Percentiles rank a stretch among this genome's conserved stretches.
Conservation (phyloP, 2,329 filamentous ascomycete species). For the Apiospora sp. region DNA sequence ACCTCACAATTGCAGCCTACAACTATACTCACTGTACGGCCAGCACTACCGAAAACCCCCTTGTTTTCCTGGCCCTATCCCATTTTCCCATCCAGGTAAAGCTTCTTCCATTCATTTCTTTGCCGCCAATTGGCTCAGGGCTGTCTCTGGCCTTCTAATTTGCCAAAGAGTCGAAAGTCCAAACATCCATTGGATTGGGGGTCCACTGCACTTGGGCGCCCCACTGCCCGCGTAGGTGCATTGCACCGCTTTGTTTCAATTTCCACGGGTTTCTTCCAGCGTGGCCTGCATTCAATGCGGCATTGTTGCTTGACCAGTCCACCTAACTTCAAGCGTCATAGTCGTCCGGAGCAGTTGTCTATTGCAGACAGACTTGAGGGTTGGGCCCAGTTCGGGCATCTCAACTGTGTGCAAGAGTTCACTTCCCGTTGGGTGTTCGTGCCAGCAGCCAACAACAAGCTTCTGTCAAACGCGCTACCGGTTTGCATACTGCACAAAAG, state of each 20-base stretch:
- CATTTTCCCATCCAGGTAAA: background rate
- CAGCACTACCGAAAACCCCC: background rate
- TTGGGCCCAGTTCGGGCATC: constrained; percentile 7
- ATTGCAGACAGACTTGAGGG: background rate
- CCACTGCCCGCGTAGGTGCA: constrained; percentile 19
- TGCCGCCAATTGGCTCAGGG: background rate
- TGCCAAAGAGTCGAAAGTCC: constrained; percentile 15
- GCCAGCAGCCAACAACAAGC: background rate
- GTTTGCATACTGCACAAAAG: background rate
- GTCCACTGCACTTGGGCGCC: constrained; percentile 9
- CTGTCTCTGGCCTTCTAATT: background rate
- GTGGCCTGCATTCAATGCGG: constrained; percentile 16
- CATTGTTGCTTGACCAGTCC: background rate
- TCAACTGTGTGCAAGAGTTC: background rate
- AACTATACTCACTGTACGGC: background rate
- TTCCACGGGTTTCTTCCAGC: constrained; percentile 16
- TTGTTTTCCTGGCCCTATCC: background rate
- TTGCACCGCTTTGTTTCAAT: constrained; percentile 22
- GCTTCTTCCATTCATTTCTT: background rate
- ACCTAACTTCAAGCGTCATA: background rate
- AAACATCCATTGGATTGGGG: constrained; percentile 18
- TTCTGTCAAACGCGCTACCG: background rate
- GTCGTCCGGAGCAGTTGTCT: background rate
- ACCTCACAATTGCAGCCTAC: too few relatives aligned
- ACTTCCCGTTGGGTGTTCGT: background rate